Evolutionary conservation across 106 monocot species (phyloP).

Genomic region (Dendrobium officinale): DNA sequence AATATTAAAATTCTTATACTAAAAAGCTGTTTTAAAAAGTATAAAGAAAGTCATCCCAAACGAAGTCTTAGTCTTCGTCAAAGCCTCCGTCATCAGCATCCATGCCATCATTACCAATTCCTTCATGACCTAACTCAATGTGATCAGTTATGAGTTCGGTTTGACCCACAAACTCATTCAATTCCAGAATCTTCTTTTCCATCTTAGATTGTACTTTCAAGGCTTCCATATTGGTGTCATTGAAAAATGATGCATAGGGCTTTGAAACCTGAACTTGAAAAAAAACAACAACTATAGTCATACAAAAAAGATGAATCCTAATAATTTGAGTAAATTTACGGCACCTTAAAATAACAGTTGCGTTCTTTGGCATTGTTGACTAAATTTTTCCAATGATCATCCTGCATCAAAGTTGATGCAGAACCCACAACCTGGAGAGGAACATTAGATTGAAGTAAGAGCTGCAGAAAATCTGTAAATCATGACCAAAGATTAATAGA

Average conservation of each 20-base stretch:
- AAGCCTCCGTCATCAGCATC: slow-evolving; percentile 39
- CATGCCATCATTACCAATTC: slow-evolving; percentile 23
- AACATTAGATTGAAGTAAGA: not conserved
- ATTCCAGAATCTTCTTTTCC: slow-evolving; percentile 21
- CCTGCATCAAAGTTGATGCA: slow-evolving; percentile 80
- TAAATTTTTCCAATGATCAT: slow-evolving; percentile 80
- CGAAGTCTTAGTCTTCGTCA: slow-evolving; percentile 26
- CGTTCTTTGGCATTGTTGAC: slow-evolving; percentile 66
- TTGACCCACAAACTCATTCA: slow-evolving; percentile 16
- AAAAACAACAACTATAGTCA: not conserved
- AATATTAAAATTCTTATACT: no score
- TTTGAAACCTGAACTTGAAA: slow-evolving; percentile 50
- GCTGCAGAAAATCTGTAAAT: not conserved
- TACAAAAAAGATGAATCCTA: not conserved
- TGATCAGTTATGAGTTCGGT: slow-evolving; percentile 11
- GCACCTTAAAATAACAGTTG: slow-evolving; percentile 62
- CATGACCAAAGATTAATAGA: not conserved
- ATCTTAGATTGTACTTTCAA: slow-evolving; percentile 21
- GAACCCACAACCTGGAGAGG: slow-evolving; percentile 74
- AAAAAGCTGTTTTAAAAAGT: no score
- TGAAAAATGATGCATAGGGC: slow-evolving; percentile 72
- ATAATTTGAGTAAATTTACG: not conserved
- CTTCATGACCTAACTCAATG: slow-evolving; percentile 14
- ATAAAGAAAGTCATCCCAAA: no score
- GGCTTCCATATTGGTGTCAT: slow-evolving; percentile 42